These are phyloP conservation scores for Vicia villosa DNA, from an alignment of 306 rosid species.

Conservation along the genomic window DNA sequence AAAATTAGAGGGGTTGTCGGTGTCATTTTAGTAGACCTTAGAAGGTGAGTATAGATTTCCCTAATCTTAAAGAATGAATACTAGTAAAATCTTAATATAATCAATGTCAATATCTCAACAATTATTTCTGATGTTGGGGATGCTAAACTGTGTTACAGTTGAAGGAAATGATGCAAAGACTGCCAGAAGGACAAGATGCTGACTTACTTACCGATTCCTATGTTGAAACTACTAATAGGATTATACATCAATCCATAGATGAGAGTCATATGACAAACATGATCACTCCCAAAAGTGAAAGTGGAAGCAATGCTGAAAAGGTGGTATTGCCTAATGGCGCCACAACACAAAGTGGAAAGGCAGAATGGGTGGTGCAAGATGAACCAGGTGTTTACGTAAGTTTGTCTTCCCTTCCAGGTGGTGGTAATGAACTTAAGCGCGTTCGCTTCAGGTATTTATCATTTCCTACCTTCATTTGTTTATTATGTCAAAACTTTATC, in stretches of 20 bases:
- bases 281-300: conserved; percentile 44
- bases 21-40: background rate
- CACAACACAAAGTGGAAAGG: conserved; percentile 53
- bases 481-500: conserved; percentile 22
- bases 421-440: conserved; percentile 82
- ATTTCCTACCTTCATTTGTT: conserved; percentile 18
- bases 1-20: background rate
- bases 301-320: conserved; percentile 49
- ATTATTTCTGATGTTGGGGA: conserved; percentile 39
- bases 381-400: conserved; percentile 90
- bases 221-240: conserved; percentile 43
- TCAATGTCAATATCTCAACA: too few relatives aligned
- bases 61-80: background rate
- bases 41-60: background rate
- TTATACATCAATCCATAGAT: conserved; percentile 47
- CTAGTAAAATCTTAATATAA: too few relatives aligned
- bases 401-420: conserved; percentile 59
- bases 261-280: conserved; percentile 47
- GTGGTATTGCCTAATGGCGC: conserved; percentile 50
- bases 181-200: conserved; percentile 57
- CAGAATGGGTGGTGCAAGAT: conserved; percentile 87
- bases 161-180: conserved; percentile 67
- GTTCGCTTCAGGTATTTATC: conserved; percentile 91
- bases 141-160: conserved; percentile 55
- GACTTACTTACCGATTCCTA: conserved; percentile 39